Base-by-base conservation (phyloP, 2,329 filamentous ascomycete species). In the Hypoxylon rubiginosum region DNA sequence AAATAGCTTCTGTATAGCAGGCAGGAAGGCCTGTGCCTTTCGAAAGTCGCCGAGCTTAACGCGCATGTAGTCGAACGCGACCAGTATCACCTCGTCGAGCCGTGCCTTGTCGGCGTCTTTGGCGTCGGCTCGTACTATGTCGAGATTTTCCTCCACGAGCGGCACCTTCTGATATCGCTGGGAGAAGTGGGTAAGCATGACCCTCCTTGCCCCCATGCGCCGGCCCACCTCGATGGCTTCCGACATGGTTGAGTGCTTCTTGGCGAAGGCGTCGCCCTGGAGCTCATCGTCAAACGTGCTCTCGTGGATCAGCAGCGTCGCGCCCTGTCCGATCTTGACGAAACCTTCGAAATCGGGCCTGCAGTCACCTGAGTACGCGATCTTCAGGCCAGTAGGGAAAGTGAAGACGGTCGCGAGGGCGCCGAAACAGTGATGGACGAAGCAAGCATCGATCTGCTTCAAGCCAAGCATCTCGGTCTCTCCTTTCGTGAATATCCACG, bases 321-420 rank as follows among this genome's bases (percentile, higher is more conserved):
- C 90, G 67, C 89, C 90, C 49, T 82, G 81, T 49, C 92, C 97
- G 54, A 95, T 91, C 11, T 79, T 71, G 0, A 89, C 88, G 75
- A 99, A 97, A n/a, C n/a, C n/a, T 0, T 81, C 76, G 2, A 81
- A 73, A 3, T 88, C 93, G 0, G 96, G 96, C 6, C 96, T 88
- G 77, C 95, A 98, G 82, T 99, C 96, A 60, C 96, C 96, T 4
- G 93, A 97, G 81, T 97, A 99, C 49, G 93, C 93, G 62, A 97
- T 85, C 77, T 95, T 96, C 77, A 99, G 91, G 17, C 89, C 91
- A 1, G 88, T 88, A 0, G 91, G 87, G 79, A 95, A 95, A 9
- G 92, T 92, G 21, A 98, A 82, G 19, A 90, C 90, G 2, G 91
- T 88, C 0, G 91, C 96, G 75, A 92, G 88, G 1, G 96, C 89